Percentiles rank a stretch among this genome's conserved stretches.
Conservation (phyloP, 768 basidiomycete species). For the Rhizopogon sp. region DNA sequence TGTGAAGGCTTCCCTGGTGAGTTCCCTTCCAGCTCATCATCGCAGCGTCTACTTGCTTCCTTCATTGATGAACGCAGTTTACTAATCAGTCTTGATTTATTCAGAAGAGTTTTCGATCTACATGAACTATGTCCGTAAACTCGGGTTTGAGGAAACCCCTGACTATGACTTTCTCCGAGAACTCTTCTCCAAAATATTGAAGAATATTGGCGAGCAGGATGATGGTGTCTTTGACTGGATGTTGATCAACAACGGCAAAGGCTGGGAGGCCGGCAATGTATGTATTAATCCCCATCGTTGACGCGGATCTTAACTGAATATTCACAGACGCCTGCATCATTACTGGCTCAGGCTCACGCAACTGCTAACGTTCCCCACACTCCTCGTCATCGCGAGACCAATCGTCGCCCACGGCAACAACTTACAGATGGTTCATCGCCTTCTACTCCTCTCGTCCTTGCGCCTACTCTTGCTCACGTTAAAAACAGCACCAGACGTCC, state of each 20-base stretch:
- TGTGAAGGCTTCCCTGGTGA: slow-evolving; percentile 95
- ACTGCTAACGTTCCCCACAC: slow-evolving; percentile 51
- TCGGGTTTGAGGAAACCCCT: slow-evolving; percentile 95
- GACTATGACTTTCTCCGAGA: slow-evolving; percentile 98
- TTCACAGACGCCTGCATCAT: slow-evolving; percentile 37
- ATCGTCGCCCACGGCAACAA: slow-evolving; percentile 48
- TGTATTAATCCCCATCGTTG: slow-evolving; percentile 26
- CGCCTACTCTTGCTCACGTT: slow-evolving; percentile 62
- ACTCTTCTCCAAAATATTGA: slow-evolving; percentile 87
- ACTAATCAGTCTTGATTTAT: slow-evolving; percentile 3
- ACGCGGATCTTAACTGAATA: slow-evolving; percentile 2
- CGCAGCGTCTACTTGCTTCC: not conserved
- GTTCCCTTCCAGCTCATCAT: slow-evolving; percentile 7
- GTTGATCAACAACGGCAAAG: slow-evolving; percentile 88
- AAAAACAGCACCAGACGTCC: slow-evolving; percentile 51
- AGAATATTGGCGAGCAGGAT: slow-evolving; percentile 81
- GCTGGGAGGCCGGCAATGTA: slow-evolving; percentile 89
- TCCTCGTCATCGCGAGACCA: slow-evolving; percentile 47
- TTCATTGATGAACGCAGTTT: not conserved
- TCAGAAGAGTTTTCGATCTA: slow-evolving; percentile 97
- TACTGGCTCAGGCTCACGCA: slow-evolving; percentile 48
- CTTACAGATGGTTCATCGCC: slow-evolving; percentile 52
- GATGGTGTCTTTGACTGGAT: slow-evolving; percentile 97
- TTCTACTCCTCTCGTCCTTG: slow-evolving; percentile 54
- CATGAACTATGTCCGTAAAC: slow-evolving; percentile 98